Conservation (phyloP, 1,284 basidiomycete species). For the Tilletiaria anomala region DNA sequence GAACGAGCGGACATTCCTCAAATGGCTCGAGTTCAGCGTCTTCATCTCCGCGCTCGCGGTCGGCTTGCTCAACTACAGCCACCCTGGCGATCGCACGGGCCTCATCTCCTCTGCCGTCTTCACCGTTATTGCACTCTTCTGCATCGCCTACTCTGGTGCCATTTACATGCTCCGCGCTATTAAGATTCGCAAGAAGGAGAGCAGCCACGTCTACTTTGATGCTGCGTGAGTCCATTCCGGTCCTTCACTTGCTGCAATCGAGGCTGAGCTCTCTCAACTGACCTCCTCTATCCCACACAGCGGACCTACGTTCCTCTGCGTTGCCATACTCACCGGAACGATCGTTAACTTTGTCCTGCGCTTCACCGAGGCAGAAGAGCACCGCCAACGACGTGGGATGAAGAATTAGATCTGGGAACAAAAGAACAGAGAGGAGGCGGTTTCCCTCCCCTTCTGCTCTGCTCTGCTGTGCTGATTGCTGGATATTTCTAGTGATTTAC, state of each 20-base stretch:
- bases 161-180: constrained; percentile 76
- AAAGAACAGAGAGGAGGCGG: too few relatives aligned
- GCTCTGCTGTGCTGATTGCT: too few relatives aligned
- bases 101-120: constrained; percentile 73
- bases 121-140: constrained; percentile 71
- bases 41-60: constrained; percentile 37
- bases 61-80: constrained; percentile 60
- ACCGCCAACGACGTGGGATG: constrained; percentile 15
- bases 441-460: too few relatives aligned
- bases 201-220: constrained; percentile 36
- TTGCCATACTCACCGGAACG: constrained; percentile 18
- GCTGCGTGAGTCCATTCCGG: too few relatives aligned
- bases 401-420: constrained; percentile 22
- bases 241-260: too few relatives aligned
- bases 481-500: too few relatives aligned
- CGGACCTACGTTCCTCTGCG: constrained; percentile 33
- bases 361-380: constrained; percentile 16
- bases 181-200: constrained; percentile 45
- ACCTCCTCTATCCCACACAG: not conserved
- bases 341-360: constrained; percentile 35
- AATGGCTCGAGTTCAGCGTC: constrained; percentile 81
- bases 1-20: constrained; percentile 60
- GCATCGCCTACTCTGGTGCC: constrained; percentile 72
- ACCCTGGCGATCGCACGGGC: constrained; percentile 59
- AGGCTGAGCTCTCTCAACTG: not conserved